Evolutionary conservation across 345 rosid genomes (phyloP).

Genomic region (Eucalyptus sp.): DNA sequence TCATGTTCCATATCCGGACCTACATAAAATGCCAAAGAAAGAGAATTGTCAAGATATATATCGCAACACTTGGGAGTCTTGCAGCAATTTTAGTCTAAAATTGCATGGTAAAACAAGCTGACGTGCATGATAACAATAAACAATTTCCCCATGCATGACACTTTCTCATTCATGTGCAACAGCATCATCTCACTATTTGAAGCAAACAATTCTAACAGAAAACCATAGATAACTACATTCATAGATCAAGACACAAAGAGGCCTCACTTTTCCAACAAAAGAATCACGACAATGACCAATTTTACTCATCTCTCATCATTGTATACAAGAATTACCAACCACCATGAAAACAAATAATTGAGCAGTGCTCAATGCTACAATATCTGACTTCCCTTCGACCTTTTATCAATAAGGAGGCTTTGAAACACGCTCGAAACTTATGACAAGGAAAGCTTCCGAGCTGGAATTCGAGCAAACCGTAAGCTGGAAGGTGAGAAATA

Average conservation of each 20-base stretch:
- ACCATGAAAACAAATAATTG: not conserved
- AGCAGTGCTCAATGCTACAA: not conserved
- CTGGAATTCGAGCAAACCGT: not conserved
- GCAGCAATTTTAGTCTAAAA: not conserved
- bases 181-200: not conserved
- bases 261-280: not conserved
- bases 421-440: not conserved
- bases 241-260: not conserved
- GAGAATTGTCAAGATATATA: not conserved
- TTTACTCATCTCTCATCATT: not conserved
- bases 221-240: not conserved
- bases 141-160: not conserved
- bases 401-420: not conserved
- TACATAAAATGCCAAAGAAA: conserved; percentile 5
- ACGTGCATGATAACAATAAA: not conserved
- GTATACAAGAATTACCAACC: not conserved
- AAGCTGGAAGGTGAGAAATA: not conserved
- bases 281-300: not conserved
- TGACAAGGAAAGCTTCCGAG: not conserved
- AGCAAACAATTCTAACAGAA: not conserved
- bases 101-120: not conserved
- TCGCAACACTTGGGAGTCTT: too few species aligned
- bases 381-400: not conserved
- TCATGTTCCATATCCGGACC: conserved; percentile 97
- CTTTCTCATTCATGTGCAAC: not conserved